Conservation (phyloP, 2,329 filamentous ascomycete genomes). For the Fusarium odoratissimum region DNA sequence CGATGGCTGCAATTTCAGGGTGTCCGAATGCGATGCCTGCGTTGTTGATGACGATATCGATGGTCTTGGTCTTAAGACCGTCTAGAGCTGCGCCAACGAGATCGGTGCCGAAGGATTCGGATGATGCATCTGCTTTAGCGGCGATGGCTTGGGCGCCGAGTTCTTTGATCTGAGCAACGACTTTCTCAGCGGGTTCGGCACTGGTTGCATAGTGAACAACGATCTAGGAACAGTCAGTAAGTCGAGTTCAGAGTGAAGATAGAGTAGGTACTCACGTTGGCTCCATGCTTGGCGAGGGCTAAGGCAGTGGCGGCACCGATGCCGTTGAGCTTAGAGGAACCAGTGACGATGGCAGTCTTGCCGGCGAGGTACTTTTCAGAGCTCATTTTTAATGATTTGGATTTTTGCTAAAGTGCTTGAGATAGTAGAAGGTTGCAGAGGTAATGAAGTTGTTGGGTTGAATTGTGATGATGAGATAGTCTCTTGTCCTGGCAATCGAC, state of each 20-base stretch:
- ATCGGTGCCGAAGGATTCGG: not conserved
- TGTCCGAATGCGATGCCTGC: conserved; percentile 19
- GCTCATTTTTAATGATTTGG: conserved; percentile 8
- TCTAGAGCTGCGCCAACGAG: not conserved
- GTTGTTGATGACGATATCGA: conserved; percentile 12
- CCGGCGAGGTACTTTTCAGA: conserved; percentile 40
- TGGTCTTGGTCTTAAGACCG: not conserved
- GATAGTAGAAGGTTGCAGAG: not conserved
- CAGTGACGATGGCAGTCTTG: conserved; percentile 43
- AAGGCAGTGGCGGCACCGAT: conserved; percentile 9
- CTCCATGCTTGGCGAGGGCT: not conserved
- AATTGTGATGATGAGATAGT: not conserved
- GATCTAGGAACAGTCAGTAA: not conserved
- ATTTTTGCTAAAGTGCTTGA: not conserved
- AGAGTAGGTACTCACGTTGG: not conserved
- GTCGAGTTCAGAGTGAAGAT: rapidly evolving
- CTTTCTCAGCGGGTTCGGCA: not conserved
- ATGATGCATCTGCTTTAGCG: conserved; percentile 2
- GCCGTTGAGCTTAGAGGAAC: conserved; percentile 20
- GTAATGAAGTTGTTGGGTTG: not conserved
- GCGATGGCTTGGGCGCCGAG: conserved; percentile 2
- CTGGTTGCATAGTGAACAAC: conserved; percentile 10
- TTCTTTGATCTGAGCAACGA: not conserved
- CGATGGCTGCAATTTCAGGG: conserved; percentile 22
- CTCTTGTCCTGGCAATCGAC: not conserved